These are phyloP conservation scores for Fomitopsis serialis DNA, from an alignment of 768 basidiomycete genomes.

Conservation along the genomic window DNA sequence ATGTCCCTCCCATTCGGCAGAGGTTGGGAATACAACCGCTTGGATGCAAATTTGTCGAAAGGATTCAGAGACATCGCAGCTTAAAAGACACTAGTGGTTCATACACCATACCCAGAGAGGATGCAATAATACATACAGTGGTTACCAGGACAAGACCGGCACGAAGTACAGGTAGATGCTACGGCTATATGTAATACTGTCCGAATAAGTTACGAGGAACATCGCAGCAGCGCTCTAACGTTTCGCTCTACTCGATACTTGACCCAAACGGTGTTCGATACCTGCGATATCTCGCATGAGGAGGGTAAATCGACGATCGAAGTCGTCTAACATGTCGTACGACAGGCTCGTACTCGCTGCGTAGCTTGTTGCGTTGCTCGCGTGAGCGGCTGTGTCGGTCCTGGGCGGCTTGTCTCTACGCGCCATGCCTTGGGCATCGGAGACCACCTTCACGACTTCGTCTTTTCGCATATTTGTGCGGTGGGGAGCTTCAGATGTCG, in stretches of 20 bases:
- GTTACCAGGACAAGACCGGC: no score
- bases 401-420: not conserved
- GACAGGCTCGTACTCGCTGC: not conserved
- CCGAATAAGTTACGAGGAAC: not conserved
- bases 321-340: slow-evolving; percentile 11
- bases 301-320: slow-evolving; percentile 17
- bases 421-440: not conserved
- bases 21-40: no score
- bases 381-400: not conserved
- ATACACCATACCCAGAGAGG: no score
- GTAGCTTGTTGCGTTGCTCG: not conserved
- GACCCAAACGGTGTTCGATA: slow-evolving; percentile 15
- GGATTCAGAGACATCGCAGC: no score
- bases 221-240: not conserved
- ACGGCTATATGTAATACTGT: not conserved
- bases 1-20: no score
- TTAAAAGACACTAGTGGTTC: no score
- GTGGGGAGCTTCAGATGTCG: no score
- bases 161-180: not conserved
- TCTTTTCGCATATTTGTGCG: not conserved
- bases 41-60: no score
- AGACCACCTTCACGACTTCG: slow-evolving; percentile 3
- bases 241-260: slow-evolving; percentile 3
- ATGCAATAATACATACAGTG: no score
- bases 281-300: slow-evolving; percentile 20